A percentile compares a stretch with the other conserved stretches of the same genome.
Evolutionary conservation across 1,139 yeast species (phyloP).

Genomic region (Debaryomycetaceae sp.): DNA sequence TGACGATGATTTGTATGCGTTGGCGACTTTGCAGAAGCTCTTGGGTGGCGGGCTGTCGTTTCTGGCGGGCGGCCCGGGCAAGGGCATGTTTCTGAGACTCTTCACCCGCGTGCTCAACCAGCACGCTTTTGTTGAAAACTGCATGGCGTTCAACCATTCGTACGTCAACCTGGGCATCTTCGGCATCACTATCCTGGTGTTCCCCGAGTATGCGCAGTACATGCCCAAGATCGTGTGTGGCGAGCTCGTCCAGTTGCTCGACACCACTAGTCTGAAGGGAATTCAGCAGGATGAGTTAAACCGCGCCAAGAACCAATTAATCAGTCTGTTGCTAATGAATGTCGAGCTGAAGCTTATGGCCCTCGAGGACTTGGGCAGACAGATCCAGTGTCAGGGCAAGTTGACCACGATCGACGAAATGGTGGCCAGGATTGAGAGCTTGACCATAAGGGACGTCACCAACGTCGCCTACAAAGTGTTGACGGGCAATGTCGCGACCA

Average conservation of each 20-base stretch:
- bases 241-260: slow-evolving; percentile 65
- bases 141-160: slow-evolving; percentile 84
- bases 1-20: slow-evolving; percentile 83
- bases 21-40: slow-evolving; percentile 85
- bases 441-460: slow-evolving; percentile 64
- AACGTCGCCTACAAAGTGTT: slow-evolving; percentile 74
- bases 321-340: slow-evolving; percentile 88
- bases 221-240: slow-evolving; percentile 77
- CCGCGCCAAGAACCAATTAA: slow-evolving; percentile 89
- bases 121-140: slow-evolving; percentile 86
- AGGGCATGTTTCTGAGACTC: slow-evolving; percentile 95
- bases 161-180: slow-evolving; percentile 88
- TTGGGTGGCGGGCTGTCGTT: slow-evolving; percentile 98
- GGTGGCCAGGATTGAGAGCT: slow-evolving; percentile 68
- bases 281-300: slow-evolving; percentile 68
- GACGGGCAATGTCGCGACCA: slow-evolving; percentile 55
- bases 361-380: slow-evolving; percentile 93
- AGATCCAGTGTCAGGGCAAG: slow-evolving; percentile 78
- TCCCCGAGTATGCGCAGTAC: slow-evolving; percentile 82
- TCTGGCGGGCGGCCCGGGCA: slow-evolving; percentile 99
- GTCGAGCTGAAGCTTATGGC: slow-evolving; percentile 88
- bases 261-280: slow-evolving; percentile 50
- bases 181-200: slow-evolving; percentile 81
- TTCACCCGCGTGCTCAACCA: slow-evolving; percentile 89
- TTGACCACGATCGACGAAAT: slow-evolving; percentile 79